Evolutionary conservation across 805 yeast species (phyloP).

Genomic region (Pichia ethanolica): DNA sequence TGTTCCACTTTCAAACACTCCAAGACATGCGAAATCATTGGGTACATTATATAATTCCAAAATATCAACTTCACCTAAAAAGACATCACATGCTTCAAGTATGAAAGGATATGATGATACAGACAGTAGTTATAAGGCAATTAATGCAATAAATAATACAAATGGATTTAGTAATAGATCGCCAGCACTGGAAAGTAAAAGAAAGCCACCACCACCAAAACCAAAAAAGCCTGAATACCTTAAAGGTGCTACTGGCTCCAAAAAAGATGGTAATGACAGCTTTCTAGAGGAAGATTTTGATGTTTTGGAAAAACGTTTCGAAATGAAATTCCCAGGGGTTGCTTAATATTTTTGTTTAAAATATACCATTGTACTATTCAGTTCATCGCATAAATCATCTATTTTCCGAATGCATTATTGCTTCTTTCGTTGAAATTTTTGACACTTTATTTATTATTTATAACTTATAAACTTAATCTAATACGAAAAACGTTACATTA

Average conservation of each 20-base stretch:
- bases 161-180: neutral
- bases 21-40: neutral
- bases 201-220: slow-evolving; percentile 39
- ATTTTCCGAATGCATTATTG: neutral
- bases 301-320: slow-evolving; percentile 49
- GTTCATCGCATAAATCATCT: neutral
- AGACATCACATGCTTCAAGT: neutral
- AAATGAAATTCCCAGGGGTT: slow-evolving; percentile 45
- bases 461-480: too few species aligned
- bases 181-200: neutral
- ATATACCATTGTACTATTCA: too few species aligned
- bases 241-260: slow-evolving; percentile 1
- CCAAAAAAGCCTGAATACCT: slow-evolving; percentile 58
- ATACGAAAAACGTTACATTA: too few species aligned
- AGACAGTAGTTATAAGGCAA: too few species aligned
- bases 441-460: too few species aligned
- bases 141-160: too few species aligned
- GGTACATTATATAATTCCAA: neutral
- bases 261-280: slow-evolving; percentile 13
- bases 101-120: neutral
- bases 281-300: slow-evolving; percentile 40
- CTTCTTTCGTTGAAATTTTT: too few species aligned
- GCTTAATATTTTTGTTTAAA: neutral
- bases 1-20: neutral
- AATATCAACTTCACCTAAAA: neutral